Evolutionary conservation across 345 rosid species (phyloP).

Genomic region (Pugionium dolabratum): DNA sequence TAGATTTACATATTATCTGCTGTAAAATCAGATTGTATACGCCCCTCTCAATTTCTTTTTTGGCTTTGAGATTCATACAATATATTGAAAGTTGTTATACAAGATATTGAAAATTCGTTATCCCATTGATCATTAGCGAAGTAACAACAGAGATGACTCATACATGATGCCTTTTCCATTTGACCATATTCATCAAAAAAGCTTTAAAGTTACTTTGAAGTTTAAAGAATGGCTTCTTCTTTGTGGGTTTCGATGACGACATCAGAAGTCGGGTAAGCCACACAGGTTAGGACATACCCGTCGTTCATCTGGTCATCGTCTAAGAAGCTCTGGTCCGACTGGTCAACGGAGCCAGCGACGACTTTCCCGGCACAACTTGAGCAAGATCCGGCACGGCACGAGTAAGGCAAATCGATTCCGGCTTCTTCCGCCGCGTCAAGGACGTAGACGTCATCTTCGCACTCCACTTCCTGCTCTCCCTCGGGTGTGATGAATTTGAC

Average conservation of each 20-base stretch:
- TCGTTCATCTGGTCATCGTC: slow-evolving; percentile 59
- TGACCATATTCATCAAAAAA: background rate
- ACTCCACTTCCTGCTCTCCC: slow-evolving; percentile 48
- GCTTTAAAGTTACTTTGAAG: background rate
- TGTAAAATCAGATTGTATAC: slow-evolving; percentile 19
- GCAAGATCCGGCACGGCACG: slow-evolving; percentile 95
- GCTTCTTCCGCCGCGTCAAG: slow-evolving; percentile 67
- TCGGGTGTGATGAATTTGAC: slow-evolving; percentile 75
- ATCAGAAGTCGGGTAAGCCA: slow-evolving; percentile 58
- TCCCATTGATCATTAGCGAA: slow-evolving; percentile 1
- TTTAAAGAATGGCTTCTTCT: slow-evolving; percentile 61
- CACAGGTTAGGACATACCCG: slow-evolving; percentile 81
- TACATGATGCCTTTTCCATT: background rate
- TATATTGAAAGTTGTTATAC: background rate
- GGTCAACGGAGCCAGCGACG: slow-evolving; percentile 54
- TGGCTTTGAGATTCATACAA: background rate
- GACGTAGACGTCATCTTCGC: slow-evolving; percentile 57
- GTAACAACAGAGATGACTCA: slow-evolving; percentile 3
- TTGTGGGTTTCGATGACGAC: slow-evolving; percentile 77
- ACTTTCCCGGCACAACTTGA: slow-evolving; percentile 79
- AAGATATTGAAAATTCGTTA: background rate
- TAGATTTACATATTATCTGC: background rate
- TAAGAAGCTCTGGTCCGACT: slow-evolving; percentile 76
- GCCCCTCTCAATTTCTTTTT: background rate
- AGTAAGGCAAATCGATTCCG: slow-evolving; percentile 83